phyloP scores from a whole-genome alignment of 2,329 filamentous ascomycete genomes.

The Aspergillus melleus region DNA sequence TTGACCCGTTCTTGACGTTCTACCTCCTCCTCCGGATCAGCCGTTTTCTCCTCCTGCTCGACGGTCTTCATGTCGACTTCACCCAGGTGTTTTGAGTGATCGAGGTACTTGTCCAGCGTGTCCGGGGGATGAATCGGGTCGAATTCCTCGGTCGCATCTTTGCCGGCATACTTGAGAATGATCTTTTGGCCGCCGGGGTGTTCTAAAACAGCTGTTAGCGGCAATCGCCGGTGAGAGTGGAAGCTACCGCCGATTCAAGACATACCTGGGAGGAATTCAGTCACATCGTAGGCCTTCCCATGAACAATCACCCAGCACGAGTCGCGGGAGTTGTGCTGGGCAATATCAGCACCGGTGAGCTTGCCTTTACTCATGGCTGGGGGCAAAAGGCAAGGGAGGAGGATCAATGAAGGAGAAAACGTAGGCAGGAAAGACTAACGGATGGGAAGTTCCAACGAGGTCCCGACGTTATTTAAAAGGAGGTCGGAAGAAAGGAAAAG shows the following conservation, averaged over 20 bases:
- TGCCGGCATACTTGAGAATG: slow-evolving; percentile 94
- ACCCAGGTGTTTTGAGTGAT: slow-evolving; percentile 83
- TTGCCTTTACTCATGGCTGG: slow-evolving; percentile 30
- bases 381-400: slow-evolving; percentile 3
- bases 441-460: neutral
- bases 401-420: slow-evolving; percentile 1
- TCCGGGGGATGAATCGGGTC: slow-evolving; percentile 88
- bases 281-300: slow-evolving; percentile 86
- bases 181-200: slow-evolving; percentile 89
- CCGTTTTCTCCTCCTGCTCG: slow-evolving; percentile 62
- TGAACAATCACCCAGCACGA: slow-evolving; percentile 93
- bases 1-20: slow-evolving; percentile 72
- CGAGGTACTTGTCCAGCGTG: slow-evolving; percentile 78
- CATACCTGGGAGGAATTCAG: slow-evolving; percentile 75
- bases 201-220: slow-evolving; percentile 50
- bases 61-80: slow-evolving; percentile 85
- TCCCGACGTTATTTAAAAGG: neutral
- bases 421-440: neutral
- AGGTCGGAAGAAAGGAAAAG: neutral
- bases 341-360: slow-evolving; percentile 59
- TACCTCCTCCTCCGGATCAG: slow-evolving; percentile 72
- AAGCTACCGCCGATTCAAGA: neutral
- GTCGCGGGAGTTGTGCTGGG: slow-evolving; percentile 75
- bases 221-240: neutral
- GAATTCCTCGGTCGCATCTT: slow-evolving; percentile 90